A percentile compares a stretch with the other conserved stretches of the same genome.
phyloP scores from a whole-genome alignment of 108 stramenopile genomes.

The Cyclotella distinguenda region DNA sequence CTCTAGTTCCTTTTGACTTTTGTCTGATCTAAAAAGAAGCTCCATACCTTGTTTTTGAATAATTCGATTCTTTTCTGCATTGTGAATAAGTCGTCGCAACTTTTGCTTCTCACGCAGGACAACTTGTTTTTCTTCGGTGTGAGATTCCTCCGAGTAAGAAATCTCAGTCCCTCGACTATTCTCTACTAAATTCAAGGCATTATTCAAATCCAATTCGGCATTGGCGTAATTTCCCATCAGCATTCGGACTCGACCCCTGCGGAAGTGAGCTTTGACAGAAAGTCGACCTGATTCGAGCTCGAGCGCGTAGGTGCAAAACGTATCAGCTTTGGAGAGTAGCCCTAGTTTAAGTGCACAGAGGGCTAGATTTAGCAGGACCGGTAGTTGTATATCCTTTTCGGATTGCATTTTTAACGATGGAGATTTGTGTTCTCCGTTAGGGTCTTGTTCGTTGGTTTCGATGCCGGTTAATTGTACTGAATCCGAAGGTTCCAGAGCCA shows the following conservation, averaged over 20 bases:
- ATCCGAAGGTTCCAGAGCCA: conserved; percentile 47
- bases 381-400: conserved; percentile 57
- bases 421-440: neutral
- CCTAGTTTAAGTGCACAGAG: conserved; percentile 76
- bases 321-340: conserved; percentile 71
- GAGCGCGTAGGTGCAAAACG: conserved; percentile 76
- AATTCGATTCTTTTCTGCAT: conserved; percentile 33
- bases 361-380: conserved; percentile 83
- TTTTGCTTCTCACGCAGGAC: conserved; percentile 45
- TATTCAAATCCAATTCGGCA: conserved; percentile 57
- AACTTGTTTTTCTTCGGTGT: conserved; percentile 17
- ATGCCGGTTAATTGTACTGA: neutral
- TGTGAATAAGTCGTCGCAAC: conserved; percentile 19
- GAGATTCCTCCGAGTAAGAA: conserved; percentile 3
- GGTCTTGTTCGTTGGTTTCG: neutral
- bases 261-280: conserved; percentile 66
- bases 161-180: conserved; percentile 2
- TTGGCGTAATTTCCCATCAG: conserved; percentile 60
- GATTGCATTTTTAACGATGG: neutral
- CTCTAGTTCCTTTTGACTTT: neutral
- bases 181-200: conserved; percentile 36
- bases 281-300: conserved; percentile 28
- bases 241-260: conserved; percentile 68
- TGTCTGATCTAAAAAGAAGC: conserved; percentile 15
- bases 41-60: conserved; percentile 43